A percentile compares a stretch with the other conserved stretches of the same genome.
phyloP scores from a whole-genome alignment of 2,329 filamentous ascomycete genomes.

The Basipetospora chlamydospora region DNA sequence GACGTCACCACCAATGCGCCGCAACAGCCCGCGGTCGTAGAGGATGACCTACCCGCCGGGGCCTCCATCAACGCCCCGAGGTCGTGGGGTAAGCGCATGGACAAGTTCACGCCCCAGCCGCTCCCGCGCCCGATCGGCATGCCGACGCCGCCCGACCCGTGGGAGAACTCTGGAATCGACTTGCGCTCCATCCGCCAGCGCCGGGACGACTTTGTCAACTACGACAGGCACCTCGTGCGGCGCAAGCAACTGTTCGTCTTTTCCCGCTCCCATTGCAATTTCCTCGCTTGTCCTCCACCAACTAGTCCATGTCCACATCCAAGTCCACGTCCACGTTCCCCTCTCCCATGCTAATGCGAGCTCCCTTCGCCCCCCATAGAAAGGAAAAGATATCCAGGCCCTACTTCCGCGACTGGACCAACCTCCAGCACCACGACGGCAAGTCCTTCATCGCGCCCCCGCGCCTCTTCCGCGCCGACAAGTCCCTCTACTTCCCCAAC shows the following conservation, averaged over 20 bases:
- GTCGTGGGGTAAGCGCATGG: slow-evolving; percentile 39
- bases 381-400: slow-evolving; percentile 67
- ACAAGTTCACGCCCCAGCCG: slow-evolving; percentile 42
- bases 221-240: slow-evolving; percentile 66
- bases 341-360: no score
- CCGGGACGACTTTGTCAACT: slow-evolving; percentile 68
- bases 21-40: slow-evolving; percentile 8
- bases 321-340: no score
- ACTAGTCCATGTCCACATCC: neutral
- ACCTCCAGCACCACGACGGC: slow-evolving; percentile 67
- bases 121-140: slow-evolving; percentile 70
- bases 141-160: slow-evolving; percentile 52
- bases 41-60: slow-evolving; percentile 19
- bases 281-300: neutral
- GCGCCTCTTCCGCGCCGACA: slow-evolving; percentile 67
- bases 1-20: slow-evolving; percentile 6
- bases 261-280: no score
- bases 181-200: slow-evolving; percentile 50
- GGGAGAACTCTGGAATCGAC: slow-evolving; percentile 74
- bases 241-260: slow-evolving; percentile 55
- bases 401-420: slow-evolving; percentile 93
- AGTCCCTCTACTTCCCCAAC: slow-evolving; percentile 88
- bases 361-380: slow-evolving; percentile 29
- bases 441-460: slow-evolving; percentile 84
- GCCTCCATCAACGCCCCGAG: slow-evolving; percentile 42